Evolutionary conservation across 1,139 yeast species (phyloP).

Genomic region (Zygosaccharomyces sapae): DNA sequence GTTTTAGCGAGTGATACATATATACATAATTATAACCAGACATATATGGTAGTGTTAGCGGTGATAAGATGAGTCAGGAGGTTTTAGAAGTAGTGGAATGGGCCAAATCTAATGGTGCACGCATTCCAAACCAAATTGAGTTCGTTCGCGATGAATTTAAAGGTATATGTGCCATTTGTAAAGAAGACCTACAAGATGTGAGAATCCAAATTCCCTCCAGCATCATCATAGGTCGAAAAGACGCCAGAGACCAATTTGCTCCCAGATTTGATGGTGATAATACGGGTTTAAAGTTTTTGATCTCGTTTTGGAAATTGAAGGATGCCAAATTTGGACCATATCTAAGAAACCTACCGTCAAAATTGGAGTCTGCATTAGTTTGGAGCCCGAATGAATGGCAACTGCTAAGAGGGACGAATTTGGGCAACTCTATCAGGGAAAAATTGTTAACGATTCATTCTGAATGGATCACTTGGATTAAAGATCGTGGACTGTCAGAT

Average conservation of each 20-base stretch:
- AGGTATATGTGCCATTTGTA: slow-evolving; percentile 43
- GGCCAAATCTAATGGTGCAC: slow-evolving; percentile 50
- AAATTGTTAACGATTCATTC: slow-evolving; percentile 33
- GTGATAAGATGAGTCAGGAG: not conserved
- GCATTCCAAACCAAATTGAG: slow-evolving; percentile 35
- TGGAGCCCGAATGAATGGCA: slow-evolving; percentile 56
- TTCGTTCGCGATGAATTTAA: slow-evolving; percentile 32
- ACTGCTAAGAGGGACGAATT: slow-evolving; percentile 58
- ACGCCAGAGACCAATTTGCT: slow-evolving; percentile 43
- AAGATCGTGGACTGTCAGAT: not conserved
- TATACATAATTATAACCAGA: no score
- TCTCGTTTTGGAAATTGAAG: slow-evolving; percentile 44
- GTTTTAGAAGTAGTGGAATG: slow-evolving; percentile 40
- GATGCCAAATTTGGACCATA: slow-evolving; percentile 44
- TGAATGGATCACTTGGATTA: slow-evolving; percentile 31
- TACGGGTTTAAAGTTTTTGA: slow-evolving; percentile 45
- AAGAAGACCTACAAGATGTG: slow-evolving; percentile 11
- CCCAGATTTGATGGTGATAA: slow-evolving; percentile 30
- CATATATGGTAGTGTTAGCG: not conserved
- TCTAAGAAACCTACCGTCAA: slow-evolving; percentile 52
- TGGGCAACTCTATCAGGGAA: slow-evolving; percentile 38
- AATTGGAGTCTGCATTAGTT: slow-evolving; percentile 57
- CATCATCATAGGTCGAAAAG: slow-evolving; percentile 41
- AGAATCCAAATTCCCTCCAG: slow-evolving; percentile 41
- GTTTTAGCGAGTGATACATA: not conserved